Evolutionary conservation across 2,329 filamentous ascomycete species (phyloP).

Genomic region (Coniochaeta sp.): DNA sequence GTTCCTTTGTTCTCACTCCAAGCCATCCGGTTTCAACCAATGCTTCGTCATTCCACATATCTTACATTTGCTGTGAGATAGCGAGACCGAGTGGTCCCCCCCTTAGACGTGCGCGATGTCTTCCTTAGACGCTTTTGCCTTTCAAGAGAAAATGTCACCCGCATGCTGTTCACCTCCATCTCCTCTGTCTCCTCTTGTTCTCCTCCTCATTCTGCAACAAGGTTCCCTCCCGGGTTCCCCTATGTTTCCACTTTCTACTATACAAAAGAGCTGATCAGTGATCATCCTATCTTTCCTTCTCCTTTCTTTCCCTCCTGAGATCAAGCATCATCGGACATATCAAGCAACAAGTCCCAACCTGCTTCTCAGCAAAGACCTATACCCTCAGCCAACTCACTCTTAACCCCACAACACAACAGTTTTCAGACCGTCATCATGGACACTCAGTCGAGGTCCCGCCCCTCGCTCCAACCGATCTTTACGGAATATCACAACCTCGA

Average conservation of each 20-base stretch:
- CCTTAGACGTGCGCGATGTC: neutral
- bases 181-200: neutral
- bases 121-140: neutral
- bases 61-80: too few species aligned
- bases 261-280: neutral
- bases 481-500: slow-evolving; percentile 20
- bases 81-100: neutral
- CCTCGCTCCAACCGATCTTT: slow-evolving; percentile 25
- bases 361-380: neutral
- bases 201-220: neutral
- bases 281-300: neutral
- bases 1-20: neutral
- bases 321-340: too few species aligned
- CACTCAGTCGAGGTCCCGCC: slow-evolving; percentile 15
- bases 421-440: slow-evolving; percentile 14
- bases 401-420: neutral
- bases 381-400: neutral
- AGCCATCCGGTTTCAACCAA: slow-evolving; percentile 2
- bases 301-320: neutral
- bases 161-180: too few species aligned
- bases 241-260: neutral
- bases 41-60: neutral
- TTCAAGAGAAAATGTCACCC: neutral
- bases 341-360: neutral
- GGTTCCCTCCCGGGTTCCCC: too few species aligned